Conservation (phyloP, 495 filamentous ascomycete genomes). For the Penicillium macrosclerotiorum region DNA sequence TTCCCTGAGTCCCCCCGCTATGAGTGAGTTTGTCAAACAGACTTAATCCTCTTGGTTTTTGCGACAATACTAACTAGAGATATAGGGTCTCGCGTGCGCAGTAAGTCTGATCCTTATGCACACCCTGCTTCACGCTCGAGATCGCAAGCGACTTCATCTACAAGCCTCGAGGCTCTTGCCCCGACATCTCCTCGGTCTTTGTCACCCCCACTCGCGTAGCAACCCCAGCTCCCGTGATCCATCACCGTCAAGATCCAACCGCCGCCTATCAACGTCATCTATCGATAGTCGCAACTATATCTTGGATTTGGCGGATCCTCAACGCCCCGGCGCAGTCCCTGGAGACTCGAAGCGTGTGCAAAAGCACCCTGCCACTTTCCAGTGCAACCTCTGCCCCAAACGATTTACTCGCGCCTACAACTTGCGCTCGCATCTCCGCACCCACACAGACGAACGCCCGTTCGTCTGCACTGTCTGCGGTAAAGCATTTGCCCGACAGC, state of each 20-base stretch:
- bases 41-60: conserved; percentile 5
- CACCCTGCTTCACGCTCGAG: conserved; percentile 43
- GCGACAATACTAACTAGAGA: conserved; percentile 14
- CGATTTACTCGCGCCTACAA: conserved; percentile 89
- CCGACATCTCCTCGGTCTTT: conserved; percentile 59
- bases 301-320: conserved; percentile 84
- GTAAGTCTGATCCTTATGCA: conserved; percentile 72
- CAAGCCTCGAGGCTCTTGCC: conserved; percentile 44
- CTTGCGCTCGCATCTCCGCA: conserved; percentile 84
- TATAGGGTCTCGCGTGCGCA: conserved; percentile 57
- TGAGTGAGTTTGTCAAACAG: conserved; percentile 57
- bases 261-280: conserved; percentile 85
- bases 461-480: conserved; percentile 96
- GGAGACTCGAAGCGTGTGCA: conserved; percentile 73
- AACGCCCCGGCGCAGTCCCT: conserved; percentile 66
- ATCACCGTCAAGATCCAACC: conserved; percentile 59
- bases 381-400: conserved; percentile 82
- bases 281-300: conserved; percentile 88
- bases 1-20: conserved; percentile 79
- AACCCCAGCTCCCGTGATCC: conserved; percentile 52
- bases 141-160: conserved; percentile 43
- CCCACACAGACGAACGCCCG: conserved; percentile 87
- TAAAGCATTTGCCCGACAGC: conserved; percentile 94
- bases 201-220: conserved; percentile 56
- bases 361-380: conserved; percentile 93